Percentiles rank a stretch among this genome's conserved stretches.
These are phyloP conservation scores for Hypoxylon sp. DNA, from an alignment of 2,329 filamentous ascomycete species.

Conservation along the genomic window DNA sequence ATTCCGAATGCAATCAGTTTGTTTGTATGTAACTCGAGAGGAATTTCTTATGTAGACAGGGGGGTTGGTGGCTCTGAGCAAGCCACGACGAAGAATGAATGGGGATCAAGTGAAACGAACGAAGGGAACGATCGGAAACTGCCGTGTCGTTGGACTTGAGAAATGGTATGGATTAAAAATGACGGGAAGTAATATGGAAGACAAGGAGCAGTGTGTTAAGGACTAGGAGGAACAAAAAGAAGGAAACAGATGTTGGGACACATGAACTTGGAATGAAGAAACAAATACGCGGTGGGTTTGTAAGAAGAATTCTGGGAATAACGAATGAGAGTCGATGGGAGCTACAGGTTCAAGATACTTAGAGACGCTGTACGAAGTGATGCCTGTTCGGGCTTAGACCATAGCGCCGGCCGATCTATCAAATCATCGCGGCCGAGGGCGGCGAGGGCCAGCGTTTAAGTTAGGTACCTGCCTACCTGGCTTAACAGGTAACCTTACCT, in stretches of 20 bases:
- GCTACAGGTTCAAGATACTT: conserved; percentile 24
- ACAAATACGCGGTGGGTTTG: conserved; percentile 25
- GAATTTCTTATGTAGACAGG: conserved; percentile 26
- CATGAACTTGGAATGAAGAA: conserved; percentile 40
- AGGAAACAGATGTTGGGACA: conserved; percentile 25
- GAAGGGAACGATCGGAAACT: conserved; percentile 44
- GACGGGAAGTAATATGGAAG: conserved; percentile 27
- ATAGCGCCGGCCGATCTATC: conserved; percentile 30
- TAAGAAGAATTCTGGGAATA: conserved; percentile 28
- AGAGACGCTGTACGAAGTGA: conserved; percentile 24
- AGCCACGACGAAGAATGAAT: conserved; percentile 40
- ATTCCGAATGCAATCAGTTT: conserved; percentile 43
- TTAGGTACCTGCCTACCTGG: conserved; percentile 30
- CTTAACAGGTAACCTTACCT: conserved; percentile 9
- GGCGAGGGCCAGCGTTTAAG: conserved; percentile 12
- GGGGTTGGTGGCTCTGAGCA: conserved; percentile 24
- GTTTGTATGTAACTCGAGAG: conserved; percentile 32
- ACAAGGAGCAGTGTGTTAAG: conserved; percentile 21
- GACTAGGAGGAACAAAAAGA: conserved; percentile 19
- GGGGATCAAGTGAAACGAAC: conserved; percentile 41
- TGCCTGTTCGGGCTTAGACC: conserved; percentile 37
- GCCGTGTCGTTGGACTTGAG: conserved; percentile 23
- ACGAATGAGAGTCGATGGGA: conserved; percentile 31
- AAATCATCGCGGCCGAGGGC: conserved; percentile 9
- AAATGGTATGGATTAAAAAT: conserved; percentile 15